phyloP scores from a whole-genome alignment of 2,329 filamentous ascomycete species.

The Aspergillus aculeatinus region DNA sequence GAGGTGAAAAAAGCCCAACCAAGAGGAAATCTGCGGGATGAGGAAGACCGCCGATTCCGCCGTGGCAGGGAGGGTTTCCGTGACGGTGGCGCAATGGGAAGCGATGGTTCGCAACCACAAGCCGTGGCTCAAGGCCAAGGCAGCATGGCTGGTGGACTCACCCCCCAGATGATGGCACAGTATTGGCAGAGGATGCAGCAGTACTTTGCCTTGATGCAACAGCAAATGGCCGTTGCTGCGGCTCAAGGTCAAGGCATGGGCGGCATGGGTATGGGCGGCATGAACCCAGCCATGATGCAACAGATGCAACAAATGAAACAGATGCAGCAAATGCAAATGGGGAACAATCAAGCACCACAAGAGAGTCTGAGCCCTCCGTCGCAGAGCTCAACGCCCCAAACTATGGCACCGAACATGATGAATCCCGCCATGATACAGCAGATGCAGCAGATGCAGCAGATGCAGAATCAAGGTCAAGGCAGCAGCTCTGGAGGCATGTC shows the following conservation, averaged over 20 bases:
- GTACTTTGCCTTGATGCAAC: slow-evolving; percentile 93
- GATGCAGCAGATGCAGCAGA: slow-evolving; percentile 67
- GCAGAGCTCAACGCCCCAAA: slow-evolving; percentile 54
- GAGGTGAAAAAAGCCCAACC: slow-evolving; percentile 98
- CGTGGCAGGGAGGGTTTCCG: slow-evolving; percentile 43
- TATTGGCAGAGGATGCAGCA: slow-evolving; percentile 99
- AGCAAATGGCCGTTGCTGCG: slow-evolving; percentile 67
- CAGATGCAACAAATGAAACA: slow-evolving; percentile 66
- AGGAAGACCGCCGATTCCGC: slow-evolving; percentile 66
- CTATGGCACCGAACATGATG: slow-evolving; percentile 53
- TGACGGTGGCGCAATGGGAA: slow-evolving; percentile 39
- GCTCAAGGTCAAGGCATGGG: slow-evolving; percentile 44
- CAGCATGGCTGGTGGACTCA: slow-evolving; percentile 65
- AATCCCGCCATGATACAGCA: slow-evolving; percentile 76
- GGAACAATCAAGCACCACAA: slow-evolving; percentile 32
- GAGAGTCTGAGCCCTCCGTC: slow-evolving; percentile 38
- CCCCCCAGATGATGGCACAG: slow-evolving; percentile 94
- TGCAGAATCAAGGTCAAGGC: slow-evolving; percentile 45
- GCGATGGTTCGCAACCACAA: slow-evolving; percentile 47
- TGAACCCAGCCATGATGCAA: slow-evolving; percentile 75
- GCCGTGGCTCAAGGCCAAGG: slow-evolving; percentile 45
- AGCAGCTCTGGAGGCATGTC: slow-evolving; percentile 33
- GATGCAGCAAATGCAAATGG: slow-evolving; percentile 57
- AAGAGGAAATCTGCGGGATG: slow-evolving; percentile 87
- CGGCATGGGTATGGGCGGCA: slow-evolving; percentile 60